Base-by-base conservation (phyloP, 192 early-diverging fungal species). In the Coemansia sp. region DNA sequence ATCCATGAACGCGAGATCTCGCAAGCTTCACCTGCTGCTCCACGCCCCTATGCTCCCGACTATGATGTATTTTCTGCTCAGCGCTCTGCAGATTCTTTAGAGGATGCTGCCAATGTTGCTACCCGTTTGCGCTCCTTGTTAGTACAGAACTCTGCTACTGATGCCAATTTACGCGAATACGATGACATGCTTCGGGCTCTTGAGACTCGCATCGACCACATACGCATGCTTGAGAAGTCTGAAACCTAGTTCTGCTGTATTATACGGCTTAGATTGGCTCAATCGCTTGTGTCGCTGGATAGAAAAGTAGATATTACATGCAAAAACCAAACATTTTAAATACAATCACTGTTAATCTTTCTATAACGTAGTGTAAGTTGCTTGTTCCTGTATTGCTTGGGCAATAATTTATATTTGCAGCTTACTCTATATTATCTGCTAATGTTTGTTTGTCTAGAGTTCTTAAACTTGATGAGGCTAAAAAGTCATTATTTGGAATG, bases 101-200 rank as follows among this genome's bases (percentile, higher is more conserved):
- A 74, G 25, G 69, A 52, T 12, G 69, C 64, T 1, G 53, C 67
- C 25, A 67, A 60, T 30, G 66, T 57, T 10, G 78, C 69, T 16
- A 18, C 53, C 4, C 68, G 49, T 9, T 30, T 74, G 69, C 73
- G 73, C 25, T 30, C 49, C 21, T 18, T 81, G 56, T 62, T 81
- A 54, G 65, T 65, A 9, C 65, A 51, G 25, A 74, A 79, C 49
- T 48, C 52, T 4, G 68, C 55, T 26, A 53, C 52, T 18, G 53
- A 68, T 19, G 59, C 65, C 22, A 65, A 81, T 22, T 55, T 74
- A 32, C 48, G 24, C 7, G 69, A 81, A 34, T 81, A 68, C 60
- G 73, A 81, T 56, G 65, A 62, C 31, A 49, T 74, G 27, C 58
- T 75, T 50, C 34, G 51, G 44, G 65, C 69, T n/a, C 54, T 67